These are phyloP conservation scores for Fusarium tuaranense DNA, from an alignment of 2,329 filamentous ascomycete genomes.

Conservation along the genomic window DNA sequence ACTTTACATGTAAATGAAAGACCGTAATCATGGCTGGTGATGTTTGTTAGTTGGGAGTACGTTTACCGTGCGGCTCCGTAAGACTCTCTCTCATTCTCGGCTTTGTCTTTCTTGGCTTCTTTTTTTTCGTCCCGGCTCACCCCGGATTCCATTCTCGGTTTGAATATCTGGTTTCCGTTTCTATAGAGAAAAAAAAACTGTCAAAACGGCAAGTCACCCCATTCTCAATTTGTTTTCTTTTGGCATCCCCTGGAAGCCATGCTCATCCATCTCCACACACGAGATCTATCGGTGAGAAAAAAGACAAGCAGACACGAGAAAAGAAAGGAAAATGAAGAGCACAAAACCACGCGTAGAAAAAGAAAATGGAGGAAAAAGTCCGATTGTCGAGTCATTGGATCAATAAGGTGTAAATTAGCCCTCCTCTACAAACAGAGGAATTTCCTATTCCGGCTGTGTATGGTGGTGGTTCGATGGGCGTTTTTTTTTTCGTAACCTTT, in stretches of 20 bases:
- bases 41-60: not conserved
- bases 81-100: slow-evolving; percentile 6
- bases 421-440: not conserved
- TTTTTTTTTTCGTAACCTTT: not conserved
- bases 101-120: not conserved
- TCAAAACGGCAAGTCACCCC: slow-evolving; percentile 8
- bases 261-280: not conserved
- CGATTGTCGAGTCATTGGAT: not conserved
- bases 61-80: slow-evolving; percentile 1
- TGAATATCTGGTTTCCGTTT: not conserved
- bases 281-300: not conserved
- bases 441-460: not conserved
- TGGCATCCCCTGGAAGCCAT: not conserved
- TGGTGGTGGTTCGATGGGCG: not conserved
- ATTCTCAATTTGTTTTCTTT: slow-evolving; percentile 8
- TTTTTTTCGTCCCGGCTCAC: slow-evolving; percentile 15
- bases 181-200: not conserved
- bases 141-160: slow-evolving; percentile 18
- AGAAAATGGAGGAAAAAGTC: not conserved
- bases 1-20: not conserved
- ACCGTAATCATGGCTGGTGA: not conserved
- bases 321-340: slow-evolving; percentile 16
- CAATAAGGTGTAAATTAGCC: slow-evolving; percentile 5
- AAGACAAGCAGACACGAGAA: slow-evolving; percentile 5
- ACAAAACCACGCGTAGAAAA: not conserved